phyloP scores from a whole-genome alignment of 257 asterid species.

The Asclepias syriaca region DNA sequence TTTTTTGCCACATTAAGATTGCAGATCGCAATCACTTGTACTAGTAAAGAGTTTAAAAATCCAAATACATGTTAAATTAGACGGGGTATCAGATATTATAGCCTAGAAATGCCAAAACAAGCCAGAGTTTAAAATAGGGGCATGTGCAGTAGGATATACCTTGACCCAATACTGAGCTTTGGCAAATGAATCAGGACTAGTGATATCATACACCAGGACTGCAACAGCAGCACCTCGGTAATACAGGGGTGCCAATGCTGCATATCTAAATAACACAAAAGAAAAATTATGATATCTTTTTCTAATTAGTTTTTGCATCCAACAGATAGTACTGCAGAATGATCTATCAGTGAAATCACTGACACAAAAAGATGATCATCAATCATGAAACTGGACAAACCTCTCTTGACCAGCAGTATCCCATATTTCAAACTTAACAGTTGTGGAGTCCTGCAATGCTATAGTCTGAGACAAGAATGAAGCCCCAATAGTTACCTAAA shows the following conservation, averaged over 20 bases:
- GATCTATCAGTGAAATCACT: neutral
- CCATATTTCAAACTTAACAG: conserved; percentile 99
- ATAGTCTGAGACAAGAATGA: conserved; percentile 93
- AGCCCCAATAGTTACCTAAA: conserved; percentile 87
- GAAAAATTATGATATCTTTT: neutral
- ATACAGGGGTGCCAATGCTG: conserved; percentile 81
- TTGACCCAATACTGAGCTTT: conserved; percentile 91
- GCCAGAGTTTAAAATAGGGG: neutral
- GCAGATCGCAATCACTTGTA: neutral
- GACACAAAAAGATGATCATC: neutral
- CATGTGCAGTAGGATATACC: conserved; percentile 30
- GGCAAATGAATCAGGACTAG: conserved; percentile 81
- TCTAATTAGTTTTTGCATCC: neutral
- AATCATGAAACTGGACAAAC: conserved; percentile 28
- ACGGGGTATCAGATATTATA: neutral
- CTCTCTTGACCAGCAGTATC: conserved; percentile 99
- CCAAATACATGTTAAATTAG: neutral
- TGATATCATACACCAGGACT: conserved; percentile 79
- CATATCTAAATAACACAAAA: conserved; percentile 45
- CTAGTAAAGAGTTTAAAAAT: neutral
- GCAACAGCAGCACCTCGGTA: conserved; percentile 96
- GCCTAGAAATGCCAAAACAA: neutral
- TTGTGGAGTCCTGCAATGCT: conserved; percentile 93
- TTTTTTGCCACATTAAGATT: neutral
- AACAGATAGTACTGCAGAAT: neutral